Evolutionary conservation across 2,329 filamentous ascomycete species (phyloP), one percentile per base, ranked within the genome.

Genomic region (Ilyonectria sp.): DNA sequence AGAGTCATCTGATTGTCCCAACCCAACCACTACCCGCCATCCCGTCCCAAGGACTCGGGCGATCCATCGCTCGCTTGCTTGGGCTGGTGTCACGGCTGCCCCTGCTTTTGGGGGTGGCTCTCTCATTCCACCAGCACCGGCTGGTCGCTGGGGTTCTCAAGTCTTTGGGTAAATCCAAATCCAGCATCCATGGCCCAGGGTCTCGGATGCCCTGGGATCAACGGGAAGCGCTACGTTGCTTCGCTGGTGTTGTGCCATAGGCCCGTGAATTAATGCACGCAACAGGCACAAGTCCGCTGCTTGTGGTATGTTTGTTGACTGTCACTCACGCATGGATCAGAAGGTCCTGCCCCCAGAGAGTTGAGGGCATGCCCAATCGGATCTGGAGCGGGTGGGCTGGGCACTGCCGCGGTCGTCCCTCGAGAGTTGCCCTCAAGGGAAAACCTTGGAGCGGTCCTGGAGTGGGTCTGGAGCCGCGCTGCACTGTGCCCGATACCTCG

Each of bases 221-320:
- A 56, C 50, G 63, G 56, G 49, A 60, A 35, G 62, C 65, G 58
- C 31, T 50, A 19, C 65, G 60, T 53, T 65, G 60, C 66, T 46
- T 49, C 17, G 54, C 66, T 66, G 59, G 57, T 58, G 62, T 65
- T 72, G 66, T 67, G 65, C 54, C 62, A 71, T 73, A 67, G 63
- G 58, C 56, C 71, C 64, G 65, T 69, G 55, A 49, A 58, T 74
- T 68, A 76, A 76, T 76, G 74, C 74, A 71, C 71, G 70, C 74
- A 74, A 76, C 69, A 68, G 72, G 71, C 74, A 76, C 71, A 72
- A 74, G 63, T 71, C 71, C 74, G 65, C 61, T 58, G 59, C 65
- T 69, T 67, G 70, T 75, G 71, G 72, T 63, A 71, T 75, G 74
- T 76, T 76, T 76, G 69, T 65, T 70, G 37, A 65, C 71, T 60